Evolutionary conservation across 1,284 basidiomycete species (phyloP).

Genomic region (Rhizoctonia solani): DNA sequence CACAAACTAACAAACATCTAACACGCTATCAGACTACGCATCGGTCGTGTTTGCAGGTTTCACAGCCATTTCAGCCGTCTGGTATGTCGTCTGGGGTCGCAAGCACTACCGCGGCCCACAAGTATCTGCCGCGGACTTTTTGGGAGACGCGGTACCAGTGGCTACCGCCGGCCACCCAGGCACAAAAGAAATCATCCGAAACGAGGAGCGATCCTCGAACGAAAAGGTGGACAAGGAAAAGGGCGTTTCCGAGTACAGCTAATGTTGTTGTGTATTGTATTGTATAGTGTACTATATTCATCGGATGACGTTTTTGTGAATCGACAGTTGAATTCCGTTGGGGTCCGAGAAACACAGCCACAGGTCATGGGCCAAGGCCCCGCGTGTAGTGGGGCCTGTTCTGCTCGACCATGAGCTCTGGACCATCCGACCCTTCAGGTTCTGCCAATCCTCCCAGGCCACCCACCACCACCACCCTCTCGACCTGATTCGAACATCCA

Average conservation of each 20-base stretch:
- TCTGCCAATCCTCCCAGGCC: neutral
- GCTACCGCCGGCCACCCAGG: conserved; percentile 12
- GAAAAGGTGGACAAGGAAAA: neutral
- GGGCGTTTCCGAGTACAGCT: conserved; percentile 3
- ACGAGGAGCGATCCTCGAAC: conserved; percentile 1
- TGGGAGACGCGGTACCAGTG: conserved; percentile 17
- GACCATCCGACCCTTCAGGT: neutral
- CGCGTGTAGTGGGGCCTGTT: neutral
- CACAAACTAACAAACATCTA: neutral
- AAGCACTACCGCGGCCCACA: conserved; percentile 45
- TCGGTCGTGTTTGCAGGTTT: conserved; percentile 48
- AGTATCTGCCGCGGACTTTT: conserved; percentile 31
- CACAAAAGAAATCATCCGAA: neutral
- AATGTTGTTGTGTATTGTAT: neutral
- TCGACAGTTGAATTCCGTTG: too few relatives aligned
- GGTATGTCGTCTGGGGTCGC: conserved; percentile 47
- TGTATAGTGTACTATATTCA: neutral
- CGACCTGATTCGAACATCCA: conserved; percentile 7
- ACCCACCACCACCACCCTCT: neutral
- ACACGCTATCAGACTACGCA: conserved; percentile 43
- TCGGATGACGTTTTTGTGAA: too few relatives aligned
- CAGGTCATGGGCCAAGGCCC: neutral
- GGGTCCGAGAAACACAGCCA: too few relatives aligned
- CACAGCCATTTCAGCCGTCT: conserved; percentile 45
- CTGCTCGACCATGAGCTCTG: conserved; percentile 20